phyloP scores from a whole-genome alignment of 2,329 filamentous ascomycete species.

The Pseudonectria foliicola region DNA sequence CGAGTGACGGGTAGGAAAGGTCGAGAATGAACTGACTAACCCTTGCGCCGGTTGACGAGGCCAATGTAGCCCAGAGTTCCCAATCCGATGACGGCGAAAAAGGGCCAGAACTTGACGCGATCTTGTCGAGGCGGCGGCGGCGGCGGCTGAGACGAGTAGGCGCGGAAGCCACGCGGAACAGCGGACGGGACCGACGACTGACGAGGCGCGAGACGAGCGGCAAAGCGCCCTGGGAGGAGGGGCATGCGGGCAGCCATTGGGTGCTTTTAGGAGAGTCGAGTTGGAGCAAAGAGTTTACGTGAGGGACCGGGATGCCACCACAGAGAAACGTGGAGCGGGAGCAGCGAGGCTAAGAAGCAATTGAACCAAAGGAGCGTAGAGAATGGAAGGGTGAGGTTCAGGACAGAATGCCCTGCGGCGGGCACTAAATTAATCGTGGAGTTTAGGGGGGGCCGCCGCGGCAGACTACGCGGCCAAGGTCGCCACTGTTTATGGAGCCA shows the following conservation, averaged over 20 bases:
- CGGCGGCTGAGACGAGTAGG: conserved; percentile 37
- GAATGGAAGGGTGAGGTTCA: too few relatives aligned
- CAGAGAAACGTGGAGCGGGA: too few relatives aligned
- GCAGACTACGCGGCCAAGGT: too few relatives aligned
- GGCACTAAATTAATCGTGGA: too few relatives aligned
- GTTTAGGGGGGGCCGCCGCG: too few relatives aligned
- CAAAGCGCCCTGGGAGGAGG: conserved; percentile 16
- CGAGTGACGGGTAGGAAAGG: too few relatives aligned
- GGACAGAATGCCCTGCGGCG: too few relatives aligned
- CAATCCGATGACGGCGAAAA: conserved; percentile 41
- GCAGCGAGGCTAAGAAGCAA: too few relatives aligned
- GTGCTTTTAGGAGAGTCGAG: conserved; percentile 4
- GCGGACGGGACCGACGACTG: conserved; percentile 10
- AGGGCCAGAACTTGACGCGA: conserved; percentile 51
- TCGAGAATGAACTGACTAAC: conserved; percentile 29
- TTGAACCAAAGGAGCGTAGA: too few relatives aligned
- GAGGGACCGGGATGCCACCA: too few relatives aligned
- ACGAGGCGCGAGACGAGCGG: conserved; percentile 13
- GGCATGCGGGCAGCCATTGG: conserved; percentile 28
- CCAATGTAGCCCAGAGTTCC: conserved; percentile 43
- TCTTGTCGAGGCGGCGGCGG: conserved; percentile 26
- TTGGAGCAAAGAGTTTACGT: too few relatives aligned
- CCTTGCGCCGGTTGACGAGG: conserved; percentile 42
- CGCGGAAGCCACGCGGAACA: conserved; percentile 18
- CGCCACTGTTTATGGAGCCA: too few relatives aligned